phyloP scores from a whole-genome alignment of 345 rosid species.

The Rhodamnia argentea region DNA sequence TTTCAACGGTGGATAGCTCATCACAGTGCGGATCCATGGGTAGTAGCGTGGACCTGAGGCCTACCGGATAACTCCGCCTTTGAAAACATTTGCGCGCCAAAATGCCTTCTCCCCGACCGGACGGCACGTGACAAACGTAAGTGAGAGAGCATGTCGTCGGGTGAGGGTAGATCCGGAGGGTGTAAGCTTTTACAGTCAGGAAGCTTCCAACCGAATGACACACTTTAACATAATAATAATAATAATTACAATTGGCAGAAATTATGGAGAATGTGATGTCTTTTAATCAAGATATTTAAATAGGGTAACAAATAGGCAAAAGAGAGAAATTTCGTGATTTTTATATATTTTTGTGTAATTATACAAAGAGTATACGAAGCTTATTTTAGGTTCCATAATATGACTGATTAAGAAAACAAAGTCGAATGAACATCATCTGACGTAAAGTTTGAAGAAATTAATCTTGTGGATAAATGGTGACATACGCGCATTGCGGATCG shows the following conservation, averaged over 20 bases:
- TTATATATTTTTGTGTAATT: too few species aligned
- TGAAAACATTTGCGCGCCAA: constrained; percentile 2
- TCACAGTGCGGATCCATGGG: not conserved
- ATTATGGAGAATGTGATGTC: not conserved
- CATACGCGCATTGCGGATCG: accelerated
- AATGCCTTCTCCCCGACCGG: not conserved
- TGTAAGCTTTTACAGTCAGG: not conserved
- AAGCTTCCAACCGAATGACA: not conserved
- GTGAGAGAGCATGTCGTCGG: not conserved
- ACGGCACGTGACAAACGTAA: not conserved
- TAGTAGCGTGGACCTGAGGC: not conserved
- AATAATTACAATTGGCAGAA: not conserved
- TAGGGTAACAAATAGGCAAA: not conserved
- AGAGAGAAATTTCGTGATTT: not conserved
- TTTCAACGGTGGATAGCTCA: not conserved
- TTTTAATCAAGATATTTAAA: not conserved
- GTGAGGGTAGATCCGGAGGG: not conserved
- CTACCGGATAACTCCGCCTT: not conserved
- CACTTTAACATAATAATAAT: not conserved
- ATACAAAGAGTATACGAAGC: not conserved
- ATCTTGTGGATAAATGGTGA: not conserved
- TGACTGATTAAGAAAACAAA: not conserved
- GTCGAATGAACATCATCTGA: not conserved
- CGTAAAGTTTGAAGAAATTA: not conserved
- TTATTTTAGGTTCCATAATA: not conserved